Evolutionary conservation across 352 stramenopile genomes (phyloP).

Genomic region (Globisporangium heterothallicum): DNA sequence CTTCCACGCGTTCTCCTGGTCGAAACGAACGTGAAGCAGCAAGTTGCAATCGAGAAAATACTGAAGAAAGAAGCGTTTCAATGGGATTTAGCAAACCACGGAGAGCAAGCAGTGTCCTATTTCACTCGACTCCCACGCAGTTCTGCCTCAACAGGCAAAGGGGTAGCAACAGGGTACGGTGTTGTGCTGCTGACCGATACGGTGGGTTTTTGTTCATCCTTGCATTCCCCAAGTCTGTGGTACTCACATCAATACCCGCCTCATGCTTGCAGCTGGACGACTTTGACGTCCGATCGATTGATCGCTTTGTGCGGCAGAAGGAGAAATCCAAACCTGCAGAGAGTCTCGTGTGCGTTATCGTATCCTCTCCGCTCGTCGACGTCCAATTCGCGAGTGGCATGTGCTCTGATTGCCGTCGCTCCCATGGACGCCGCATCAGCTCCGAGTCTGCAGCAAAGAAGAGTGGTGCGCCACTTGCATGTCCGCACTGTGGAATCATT

Average conservation of each 20-base stretch:
- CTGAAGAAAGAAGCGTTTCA: constrained; percentile 58
- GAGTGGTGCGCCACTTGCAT: constrained; percentile 24
- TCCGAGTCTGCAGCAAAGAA: constrained; percentile 15
- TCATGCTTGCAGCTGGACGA: constrained; percentile 31
- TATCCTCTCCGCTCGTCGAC: constrained; percentile 27
- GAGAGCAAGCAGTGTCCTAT: constrained; percentile 46
- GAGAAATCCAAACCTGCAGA: constrained; percentile 19
- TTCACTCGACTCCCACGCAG: constrained; percentile 29
- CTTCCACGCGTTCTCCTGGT: constrained; percentile 62
- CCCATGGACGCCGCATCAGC: constrained; percentile 48
- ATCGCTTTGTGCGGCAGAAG: constrained; percentile 40
- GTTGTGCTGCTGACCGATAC: constrained; percentile 56
- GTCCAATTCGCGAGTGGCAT: constrained; percentile 44
- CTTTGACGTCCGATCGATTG: constrained; percentile 40
- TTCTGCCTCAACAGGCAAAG: neutral
- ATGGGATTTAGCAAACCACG: constrained; percentile 60
- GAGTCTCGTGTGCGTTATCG: constrained; percentile 45
- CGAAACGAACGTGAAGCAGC: constrained; percentile 46
- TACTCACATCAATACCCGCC: neutral
- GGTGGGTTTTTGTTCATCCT: constrained; percentile 17
- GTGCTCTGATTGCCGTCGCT: constrained; percentile 38
- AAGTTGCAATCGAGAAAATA: constrained; percentile 51
- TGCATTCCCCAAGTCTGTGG: neutral
- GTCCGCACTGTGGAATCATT: constrained; percentile 55
- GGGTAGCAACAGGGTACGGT: constrained; percentile 25